Percentiles rank a stretch among this genome's conserved stretches.
Conservation (phyloP, 1,139 yeast genomes). For the Candida mesenterica region DNA sequence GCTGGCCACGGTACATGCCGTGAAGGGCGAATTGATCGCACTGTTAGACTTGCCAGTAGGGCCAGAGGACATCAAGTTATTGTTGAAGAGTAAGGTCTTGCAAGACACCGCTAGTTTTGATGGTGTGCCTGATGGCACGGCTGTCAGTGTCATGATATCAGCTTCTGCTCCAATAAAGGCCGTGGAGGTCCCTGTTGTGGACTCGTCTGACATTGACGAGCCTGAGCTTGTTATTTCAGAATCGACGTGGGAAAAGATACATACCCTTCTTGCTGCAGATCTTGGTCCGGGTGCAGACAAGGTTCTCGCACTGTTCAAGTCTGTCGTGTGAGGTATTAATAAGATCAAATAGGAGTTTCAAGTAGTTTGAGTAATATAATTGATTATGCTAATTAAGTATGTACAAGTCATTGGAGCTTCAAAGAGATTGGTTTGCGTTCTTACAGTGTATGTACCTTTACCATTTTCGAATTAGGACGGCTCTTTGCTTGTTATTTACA, state of each 20-base stretch:
- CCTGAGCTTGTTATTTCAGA: constrained; percentile 18
- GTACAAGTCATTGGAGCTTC: too few relatives aligned
- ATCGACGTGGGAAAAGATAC: constrained; percentile 34
- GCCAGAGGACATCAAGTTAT: constrained; percentile 35
- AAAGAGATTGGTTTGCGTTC: too few relatives aligned
- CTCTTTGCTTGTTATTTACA: too few relatives aligned
- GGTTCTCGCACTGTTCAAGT: constrained; percentile 36
- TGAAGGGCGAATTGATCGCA: constrained; percentile 33
- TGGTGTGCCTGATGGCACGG: constrained; percentile 19
- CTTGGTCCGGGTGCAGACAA: constrained; percentile 27
- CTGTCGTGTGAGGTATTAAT: too few relatives aligned
- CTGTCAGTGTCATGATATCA: constrained; percentile 41
- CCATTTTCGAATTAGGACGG: too few relatives aligned
- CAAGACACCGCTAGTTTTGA: constrained; percentile 34
- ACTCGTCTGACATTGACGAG: constrained; percentile 17
- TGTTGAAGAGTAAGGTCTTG: constrained; percentile 46
- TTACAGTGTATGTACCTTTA: too few relatives aligned
- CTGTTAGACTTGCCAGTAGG: constrained; percentile 24
- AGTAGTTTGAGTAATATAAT: too few relatives aligned
- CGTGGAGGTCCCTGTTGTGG: constrained; percentile 3
- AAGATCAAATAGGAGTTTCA: too few relatives aligned
- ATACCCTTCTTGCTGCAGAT: constrained; percentile 28
- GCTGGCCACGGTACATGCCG: constrained; percentile 31
- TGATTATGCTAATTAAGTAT: too few relatives aligned
- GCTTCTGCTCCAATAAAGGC: constrained; percentile 10